Percentiles rank a stretch among this genome's conserved stretches.
Evolutionary conservation across 768 basidiomycete species (phyloP).

Genomic region (Solioccasus polychromus): DNA sequence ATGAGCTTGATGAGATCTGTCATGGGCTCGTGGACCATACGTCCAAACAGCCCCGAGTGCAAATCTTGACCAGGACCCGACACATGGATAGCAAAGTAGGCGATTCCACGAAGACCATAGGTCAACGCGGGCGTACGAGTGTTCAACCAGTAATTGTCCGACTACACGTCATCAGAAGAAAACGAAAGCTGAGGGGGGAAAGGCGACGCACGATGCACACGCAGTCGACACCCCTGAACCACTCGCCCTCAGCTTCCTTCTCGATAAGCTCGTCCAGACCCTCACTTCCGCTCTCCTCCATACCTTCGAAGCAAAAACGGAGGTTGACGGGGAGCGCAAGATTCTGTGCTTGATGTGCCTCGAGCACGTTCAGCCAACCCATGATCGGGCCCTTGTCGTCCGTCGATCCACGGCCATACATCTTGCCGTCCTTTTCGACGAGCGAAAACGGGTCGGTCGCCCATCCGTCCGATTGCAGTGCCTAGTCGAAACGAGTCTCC

Average conservation of each 20-base stretch:
- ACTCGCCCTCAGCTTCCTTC: conserved; percentile 66
- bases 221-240: conserved; percentile 86
- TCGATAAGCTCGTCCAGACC: conserved; percentile 86
- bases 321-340: conserved; percentile 84
- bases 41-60: conserved; percentile 86
- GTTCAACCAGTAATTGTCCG: conserved; percentile 95
- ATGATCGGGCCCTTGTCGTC: conserved; percentile 91
- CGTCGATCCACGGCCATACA: conserved; percentile 84
- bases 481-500: conserved; percentile 24
- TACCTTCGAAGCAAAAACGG: conserved; percentile 91
- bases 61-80: conserved; percentile 84
- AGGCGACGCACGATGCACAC: conserved; percentile 77
- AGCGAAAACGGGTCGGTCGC: conserved; percentile 81
- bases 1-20: conserved; percentile 84
- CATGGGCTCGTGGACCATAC: conserved; percentile 88
- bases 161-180: conserved; percentile 38
- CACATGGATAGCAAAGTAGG: conserved; percentile 81
- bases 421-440: conserved; percentile 48
- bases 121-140: conserved; percentile 77
- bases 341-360: conserved; percentile 69
- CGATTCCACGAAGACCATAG: conserved; percentile 84
- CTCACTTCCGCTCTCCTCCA: conserved; percentile 94
- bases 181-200: neutral
- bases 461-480: conserved; percentile 74
- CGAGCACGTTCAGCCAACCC: conserved; percentile 86